Evolutionary conservation across 352 stramenopile genomes (phyloP), one percentile per base, ranked within the genome.

Genomic region (Phytophthora podocarpi): DNA sequence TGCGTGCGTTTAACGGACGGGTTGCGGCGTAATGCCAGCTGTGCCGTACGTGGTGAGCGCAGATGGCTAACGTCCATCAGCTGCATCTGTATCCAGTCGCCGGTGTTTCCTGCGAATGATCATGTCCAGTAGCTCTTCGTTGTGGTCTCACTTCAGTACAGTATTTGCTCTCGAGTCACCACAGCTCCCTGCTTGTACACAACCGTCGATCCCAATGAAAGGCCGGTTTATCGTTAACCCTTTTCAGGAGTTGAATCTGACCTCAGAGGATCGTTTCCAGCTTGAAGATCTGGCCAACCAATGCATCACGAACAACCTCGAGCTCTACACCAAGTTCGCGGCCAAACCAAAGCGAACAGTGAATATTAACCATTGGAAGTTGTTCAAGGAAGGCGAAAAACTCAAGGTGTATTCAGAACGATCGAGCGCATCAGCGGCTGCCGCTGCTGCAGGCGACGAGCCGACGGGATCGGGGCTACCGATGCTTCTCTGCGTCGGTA

Each of bases 161-260:
- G 34, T 40, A 55, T 51, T 67, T 50, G 9, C 47, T 37, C 5
- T 51, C 3, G 7, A 31, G 20, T 32, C 15, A 15, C 24, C 30
- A 45, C 40, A 8, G 8, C 11, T 26, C 31, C 16, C 31, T 26
- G n/a, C n/a, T n/a, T n/a, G n/a, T n/a, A n/a, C n/a, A n/a, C n/a
- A n/a, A n/a, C n/a, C n/a, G n/a, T n/a, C 41, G 52, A 65, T 41
- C 13, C 37, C 37, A 6, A 75, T 75, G 66, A 75, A 71, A 36
- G 55, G 54, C 24, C 60, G 66, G 41, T 75, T 75, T 46, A 56
- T 64, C 50, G 49, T 74, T 15, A 76, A 77, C 21, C 64, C 64
- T 18, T 77, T 77, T 40, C 42, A 64, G 15, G 51, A 55, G 13
- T 46, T 77, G 26, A 48, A 61, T 16, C 28, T 77, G 4, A 56